Percentiles rank a stretch among this genome's conserved stretches.
Conservation (phyloP, 371 early-diverging fungal genomes). For the Hamiltosporidium tvaerminnensis region DNA sequence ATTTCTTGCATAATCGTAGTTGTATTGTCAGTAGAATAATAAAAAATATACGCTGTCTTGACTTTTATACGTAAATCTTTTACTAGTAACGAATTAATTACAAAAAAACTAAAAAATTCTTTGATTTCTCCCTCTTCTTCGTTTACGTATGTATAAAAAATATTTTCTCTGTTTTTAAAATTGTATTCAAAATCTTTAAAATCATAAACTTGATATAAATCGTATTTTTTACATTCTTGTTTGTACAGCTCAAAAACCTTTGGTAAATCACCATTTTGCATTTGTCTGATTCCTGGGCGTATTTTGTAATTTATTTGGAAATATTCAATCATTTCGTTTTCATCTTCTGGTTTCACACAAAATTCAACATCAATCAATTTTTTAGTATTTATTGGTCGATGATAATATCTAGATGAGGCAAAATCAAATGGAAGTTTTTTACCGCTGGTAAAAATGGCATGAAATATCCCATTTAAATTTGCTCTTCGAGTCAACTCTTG, state of each 20-base stretch:
- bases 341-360: neutral
- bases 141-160: conserved; percentile 19
- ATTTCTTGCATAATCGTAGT: conserved; percentile 17
- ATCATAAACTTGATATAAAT: conserved; percentile 25
- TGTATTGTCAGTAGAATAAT: conserved; percentile 14
- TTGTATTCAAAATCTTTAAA: conserved; percentile 29
- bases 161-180: conserved; percentile 15
- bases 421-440: conserved; percentile 72
- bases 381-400: neutral
- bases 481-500: conserved; percentile 83
- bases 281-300: neutral
- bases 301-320: neutral
- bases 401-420: conserved; percentile 58
- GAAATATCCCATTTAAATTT: conserved; percentile 75
- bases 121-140: conserved; percentile 7
- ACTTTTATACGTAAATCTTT: conserved; percentile 2
- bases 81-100: conserved; percentile 25
- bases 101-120: conserved; percentile 44
- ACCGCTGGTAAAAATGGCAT: conserved; percentile 90
- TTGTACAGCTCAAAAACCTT: conserved; percentile 26
- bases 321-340: neutral
- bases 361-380: neutral
- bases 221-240: conserved; percentile 8
- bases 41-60: conserved; percentile 39
- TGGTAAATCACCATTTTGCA: conserved; percentile 17